phyloP scores from a whole-genome alignment of 306 rosid species.

The Alnus glutinosa region DNA sequence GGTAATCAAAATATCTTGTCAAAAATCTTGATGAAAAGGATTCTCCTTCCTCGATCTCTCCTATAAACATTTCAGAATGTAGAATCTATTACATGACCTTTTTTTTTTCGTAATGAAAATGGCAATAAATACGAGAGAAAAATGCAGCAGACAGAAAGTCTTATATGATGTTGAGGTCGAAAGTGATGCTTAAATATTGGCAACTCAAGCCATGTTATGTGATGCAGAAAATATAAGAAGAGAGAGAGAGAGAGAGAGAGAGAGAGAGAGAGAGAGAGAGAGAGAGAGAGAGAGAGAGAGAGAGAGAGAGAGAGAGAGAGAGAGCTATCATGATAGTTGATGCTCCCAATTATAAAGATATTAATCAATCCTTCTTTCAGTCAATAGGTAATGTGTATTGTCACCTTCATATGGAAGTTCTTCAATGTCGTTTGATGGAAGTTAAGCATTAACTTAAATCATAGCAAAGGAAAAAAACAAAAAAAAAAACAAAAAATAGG shows the following conservation, averaged over 20 bases:
- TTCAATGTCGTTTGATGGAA: slow-evolving; percentile 1
- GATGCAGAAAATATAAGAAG: neutral
- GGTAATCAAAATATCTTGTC: too few relatives aligned
- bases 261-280: too few relatives aligned
- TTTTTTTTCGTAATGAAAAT: neutral
- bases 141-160: neutral
- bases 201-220: neutral
- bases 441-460: neutral
- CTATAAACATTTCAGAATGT: neutral
- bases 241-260: too few relatives aligned
- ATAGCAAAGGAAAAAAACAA: neutral
- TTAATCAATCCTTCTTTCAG: neutral
- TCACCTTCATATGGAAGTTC: neutral
- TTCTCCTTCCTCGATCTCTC: neutral
- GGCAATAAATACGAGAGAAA: neutral
- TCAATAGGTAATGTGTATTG: neutral
- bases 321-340: neutral
- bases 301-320: too few relatives aligned
- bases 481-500: neutral
- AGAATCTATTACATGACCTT: neutral
- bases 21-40: neutral
- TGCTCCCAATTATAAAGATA: neutral
- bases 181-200: neutral
- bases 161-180: neutral
- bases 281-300: too few relatives aligned